phyloP scores from a whole-genome alignment of 2,329 filamentous ascomycete species.

The Cercospora citrullina region DNA sequence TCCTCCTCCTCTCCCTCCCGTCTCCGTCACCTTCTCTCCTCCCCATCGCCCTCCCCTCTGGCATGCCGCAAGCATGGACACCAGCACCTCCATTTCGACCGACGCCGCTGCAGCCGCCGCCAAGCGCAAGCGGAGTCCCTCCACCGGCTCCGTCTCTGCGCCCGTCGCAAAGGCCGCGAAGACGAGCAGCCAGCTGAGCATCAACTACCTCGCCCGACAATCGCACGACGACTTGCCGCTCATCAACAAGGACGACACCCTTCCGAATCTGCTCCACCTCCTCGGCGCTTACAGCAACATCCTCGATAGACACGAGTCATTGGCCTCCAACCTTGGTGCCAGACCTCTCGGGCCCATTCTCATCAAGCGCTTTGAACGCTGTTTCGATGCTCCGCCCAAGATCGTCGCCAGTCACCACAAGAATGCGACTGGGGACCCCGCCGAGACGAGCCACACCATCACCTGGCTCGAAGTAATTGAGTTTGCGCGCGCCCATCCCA shows the following conservation, averaged over 20 bases:
- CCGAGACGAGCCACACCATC: constrained; percentile 50
- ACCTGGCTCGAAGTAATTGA: constrained; percentile 85
- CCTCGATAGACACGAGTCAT: constrained; percentile 79
- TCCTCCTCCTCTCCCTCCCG: constrained; percentile 7
- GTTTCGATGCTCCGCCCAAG: constrained; percentile 79
- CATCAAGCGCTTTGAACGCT: constrained; percentile 79
- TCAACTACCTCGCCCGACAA: constrained; percentile 67
- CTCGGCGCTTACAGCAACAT: constrained; percentile 83
- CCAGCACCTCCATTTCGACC: constrained; percentile 15
- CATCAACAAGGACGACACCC: constrained; percentile 65
- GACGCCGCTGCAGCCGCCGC: constrained; percentile 34
- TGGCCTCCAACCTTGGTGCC: constrained; percentile 81
- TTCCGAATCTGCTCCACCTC: constrained; percentile 70
- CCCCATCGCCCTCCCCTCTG: constrained; percentile 1
- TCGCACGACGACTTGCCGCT: constrained; percentile 62
- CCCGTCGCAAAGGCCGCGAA: constrained; percentile 45
- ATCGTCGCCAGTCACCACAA: constrained; percentile 59
- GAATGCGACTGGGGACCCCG: constrained; percentile 38
- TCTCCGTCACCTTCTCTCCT: neutral
- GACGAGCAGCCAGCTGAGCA: constrained; percentile 60
- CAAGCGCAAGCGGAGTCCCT: constrained; percentile 51
- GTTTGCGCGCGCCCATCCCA: constrained; percentile 76
- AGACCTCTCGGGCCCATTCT: constrained; percentile 79
- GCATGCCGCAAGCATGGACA: constrained; percentile 13
- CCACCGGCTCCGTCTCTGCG: constrained; percentile 35